Evolutionary conservation across 371 early-diverging fungal genomes (phyloP), one percentile per base, ranked within the genome.

Genomic region (Zopfochytrium polystomum): DNA sequence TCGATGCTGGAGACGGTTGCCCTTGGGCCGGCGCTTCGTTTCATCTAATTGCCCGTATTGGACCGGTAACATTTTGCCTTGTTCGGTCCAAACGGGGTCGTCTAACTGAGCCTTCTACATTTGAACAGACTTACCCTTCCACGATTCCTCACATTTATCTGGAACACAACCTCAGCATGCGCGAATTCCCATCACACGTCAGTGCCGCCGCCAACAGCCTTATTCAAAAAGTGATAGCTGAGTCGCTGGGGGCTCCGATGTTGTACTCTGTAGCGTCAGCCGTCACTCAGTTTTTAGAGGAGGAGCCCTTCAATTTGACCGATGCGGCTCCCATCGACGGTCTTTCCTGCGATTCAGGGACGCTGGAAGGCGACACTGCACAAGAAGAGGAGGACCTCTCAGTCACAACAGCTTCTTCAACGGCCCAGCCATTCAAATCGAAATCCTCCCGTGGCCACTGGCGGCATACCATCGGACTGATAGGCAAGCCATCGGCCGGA

Each of bases 401-500:
- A n/a, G n/a, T n/a, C n/a, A 13, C 42, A 13, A 13, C 42, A n/a
- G 11, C 42, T 13, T 13, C 11, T 11, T 42, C n/a, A n/a, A 42
- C 11, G 13, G 42, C 13, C 11, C 42, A 23, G 13, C 25, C 52
- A 11, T 30, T 62, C 5, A 59, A 54, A 26, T 66, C 66, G 4
- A 66, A 66, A 52, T 48, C 51, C 44, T 32, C 66, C 6, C 46
- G 66, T 5, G 66, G 66, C 4, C 55, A 45, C 6, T 66, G 66
- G 66, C 30, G 52, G 15, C 66, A 66, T 31, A 66, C 61, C 26
- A 60, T 66, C 23, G 66, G 66, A 2, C 29, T 66, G 4, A 89
- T 90, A 1, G 90, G 90, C 22, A 90, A 90, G 60, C 90, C 90
- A 29, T 87, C 88, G 22, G 76, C 76, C 20, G 76, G 76, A 20